phyloP scores from a whole-genome alignment of 768 basidiomycete species.

The Austroboletus eburneus region DNA sequence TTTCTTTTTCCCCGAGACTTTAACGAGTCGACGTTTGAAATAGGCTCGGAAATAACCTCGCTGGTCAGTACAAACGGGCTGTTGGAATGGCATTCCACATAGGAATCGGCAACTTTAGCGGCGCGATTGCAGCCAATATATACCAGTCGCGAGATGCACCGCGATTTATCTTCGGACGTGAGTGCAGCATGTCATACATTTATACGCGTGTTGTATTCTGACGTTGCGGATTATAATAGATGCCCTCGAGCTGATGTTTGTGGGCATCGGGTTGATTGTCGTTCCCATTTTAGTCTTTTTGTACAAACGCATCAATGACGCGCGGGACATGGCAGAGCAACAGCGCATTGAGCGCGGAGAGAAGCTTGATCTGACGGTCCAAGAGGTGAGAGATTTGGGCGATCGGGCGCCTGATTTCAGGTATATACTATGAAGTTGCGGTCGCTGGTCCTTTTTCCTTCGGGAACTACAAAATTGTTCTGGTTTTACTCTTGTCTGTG shows the following conservation, averaged over 20 bases:
- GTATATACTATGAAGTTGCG: constrained; percentile 40
- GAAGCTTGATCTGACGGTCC: constrained; percentile 9
- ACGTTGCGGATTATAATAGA: constrained; percentile 35
- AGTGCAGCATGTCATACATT: constrained; percentile 27
- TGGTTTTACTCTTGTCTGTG: too few relatives aligned
- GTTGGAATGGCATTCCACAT: constrained; percentile 60
- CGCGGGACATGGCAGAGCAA: constrained; percentile 36
- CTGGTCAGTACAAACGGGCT: constrained; percentile 67
- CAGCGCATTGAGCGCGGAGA: constrained; percentile 17
- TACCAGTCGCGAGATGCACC: constrained; percentile 58
- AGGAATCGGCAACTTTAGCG: constrained; percentile 54
- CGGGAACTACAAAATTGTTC: too few relatives aligned
- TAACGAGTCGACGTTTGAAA: not conserved
- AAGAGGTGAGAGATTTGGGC: constrained; percentile 38
- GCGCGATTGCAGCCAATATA: constrained; percentile 61
- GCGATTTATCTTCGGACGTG: constrained; percentile 59
- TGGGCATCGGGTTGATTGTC: constrained; percentile 56
- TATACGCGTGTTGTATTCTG: not conserved
- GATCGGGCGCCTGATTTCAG: constrained; percentile 63
- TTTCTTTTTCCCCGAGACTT: constrained; percentile 3
- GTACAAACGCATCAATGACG: constrained; percentile 54
- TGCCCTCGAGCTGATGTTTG: constrained; percentile 62
- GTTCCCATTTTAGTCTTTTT: constrained; percentile 44
- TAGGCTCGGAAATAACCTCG: constrained; percentile 52
- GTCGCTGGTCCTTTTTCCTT: too few relatives aligned